A percentile compares a stretch with the other conserved stretches of the same genome.
These are phyloP conservation scores for Euryodendron excelsum DNA, from an alignment of 148 eudicot species.

Conservation along the genomic window DNA sequence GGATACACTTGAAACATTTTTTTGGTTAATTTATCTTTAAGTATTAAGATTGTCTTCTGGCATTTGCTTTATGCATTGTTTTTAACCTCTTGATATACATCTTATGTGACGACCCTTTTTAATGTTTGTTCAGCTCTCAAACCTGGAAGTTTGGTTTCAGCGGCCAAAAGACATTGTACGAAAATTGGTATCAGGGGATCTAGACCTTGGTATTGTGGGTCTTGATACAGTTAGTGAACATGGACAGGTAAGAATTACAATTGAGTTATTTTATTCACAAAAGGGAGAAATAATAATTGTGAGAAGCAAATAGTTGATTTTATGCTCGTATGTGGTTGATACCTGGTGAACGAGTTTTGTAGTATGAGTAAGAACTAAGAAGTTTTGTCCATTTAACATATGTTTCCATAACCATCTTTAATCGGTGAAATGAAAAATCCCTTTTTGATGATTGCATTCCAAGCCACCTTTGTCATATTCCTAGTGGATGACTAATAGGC, in stretches of 20 bases:
- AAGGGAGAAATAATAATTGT: not conserved
- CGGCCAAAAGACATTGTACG: conserved; percentile 89
- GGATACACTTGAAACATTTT: not conserved
- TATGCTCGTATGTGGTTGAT: not conserved
- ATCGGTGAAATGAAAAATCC: not conserved
- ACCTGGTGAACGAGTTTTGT: not conserved
- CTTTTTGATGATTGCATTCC: not conserved
- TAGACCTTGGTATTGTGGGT: conserved; percentile 96
- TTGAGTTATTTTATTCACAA: not conserved
- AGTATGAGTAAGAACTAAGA: not conserved
- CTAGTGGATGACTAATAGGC: not conserved
- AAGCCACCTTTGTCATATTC: not conserved
- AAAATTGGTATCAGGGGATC: conserved; percentile 91
- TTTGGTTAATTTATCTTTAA: not conserved
- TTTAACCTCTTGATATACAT: not conserved
- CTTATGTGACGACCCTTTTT: not conserved
- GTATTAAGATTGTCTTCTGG: not conserved
- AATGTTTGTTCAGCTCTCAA: conserved; percentile 53
- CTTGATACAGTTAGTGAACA: conserved; percentile 76
- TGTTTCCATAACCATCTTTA: not conserved
- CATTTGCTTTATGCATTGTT: not conserved
- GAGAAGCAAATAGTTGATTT: conserved; percentile 6
- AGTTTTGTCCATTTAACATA: not conserved
- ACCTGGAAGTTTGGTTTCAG: conserved; percentile 95
- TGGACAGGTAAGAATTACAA: conserved; percentile 60